phyloP scores from a whole-genome alignment of 73 alveolate genomes.

The Paramecium sonneborni region DNA sequence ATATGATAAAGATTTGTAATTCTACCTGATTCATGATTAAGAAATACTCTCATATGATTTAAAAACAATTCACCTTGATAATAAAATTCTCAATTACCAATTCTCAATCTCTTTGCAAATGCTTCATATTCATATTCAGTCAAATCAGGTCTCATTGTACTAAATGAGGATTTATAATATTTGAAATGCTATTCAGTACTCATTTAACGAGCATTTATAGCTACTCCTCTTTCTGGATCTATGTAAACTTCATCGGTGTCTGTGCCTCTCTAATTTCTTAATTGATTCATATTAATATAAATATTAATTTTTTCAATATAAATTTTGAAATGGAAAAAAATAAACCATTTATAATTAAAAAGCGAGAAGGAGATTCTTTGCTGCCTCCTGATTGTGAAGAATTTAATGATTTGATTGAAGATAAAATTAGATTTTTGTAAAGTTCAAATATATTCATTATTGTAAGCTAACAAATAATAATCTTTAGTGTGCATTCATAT shows the following conservation, averaged over 20 bases:
- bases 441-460: conserved; percentile 50
- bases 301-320: not conserved
- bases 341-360: not conserved
- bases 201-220: conserved; percentile 32
- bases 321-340: not conserved
- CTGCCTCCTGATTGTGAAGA: conserved; percentile 51
- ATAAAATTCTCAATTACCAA: not conserved
- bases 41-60: not conserved
- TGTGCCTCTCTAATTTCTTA: not conserved
- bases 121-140: conserved; percentile 13
- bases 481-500: conserved; percentile 34
- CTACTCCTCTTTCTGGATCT: conserved; percentile 50
- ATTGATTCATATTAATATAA: conserved; percentile 15
- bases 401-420: conserved; percentile 7
- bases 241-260: not conserved
- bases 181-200: conserved; percentile 2
- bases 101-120: not conserved
- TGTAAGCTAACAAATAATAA: not conserved
- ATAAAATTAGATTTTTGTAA: conserved; percentile 15
- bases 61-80: not conserved
- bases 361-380: not conserved
- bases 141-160: conserved; percentile 40
- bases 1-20: not conserved
- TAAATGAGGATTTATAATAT: not conserved
- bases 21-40: conserved; percentile 10